Evolutionary conservation across 208 protist species (phyloP), one percentile per base, ranked within the genome.

Genomic region (Trypanosoma theileri): DNA sequence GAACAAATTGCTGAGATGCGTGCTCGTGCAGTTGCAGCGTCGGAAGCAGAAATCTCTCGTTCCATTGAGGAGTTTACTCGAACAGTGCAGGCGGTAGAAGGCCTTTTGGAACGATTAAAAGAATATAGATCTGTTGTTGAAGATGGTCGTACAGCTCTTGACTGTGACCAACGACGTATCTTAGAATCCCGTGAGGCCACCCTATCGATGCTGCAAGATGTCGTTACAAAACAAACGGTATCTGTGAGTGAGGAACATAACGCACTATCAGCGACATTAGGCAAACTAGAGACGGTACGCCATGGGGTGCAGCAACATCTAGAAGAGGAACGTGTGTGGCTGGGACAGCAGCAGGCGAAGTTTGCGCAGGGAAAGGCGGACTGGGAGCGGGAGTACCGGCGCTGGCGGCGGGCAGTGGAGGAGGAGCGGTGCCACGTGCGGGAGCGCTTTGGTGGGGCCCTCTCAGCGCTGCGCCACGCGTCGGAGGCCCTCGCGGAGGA

Each of bases 381-480:
- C 57, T 95, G 89, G 89, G 79, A 86, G 60, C 79, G 86, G 12
- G 84, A 91, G 69, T 86, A 92, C 68, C 71, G 80, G 13, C 82
- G 79, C 10, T 95, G 89, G 89, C 71, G 77, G 64, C 78, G 83
- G 31, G 69, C 84, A 44, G 85, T 88, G 42, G 71, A 89, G 65
- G 66, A 78, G 17, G 84, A 95, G 66, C 80, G 81, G 35, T 69
- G 59, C 24, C 59, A 66, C 2, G 82, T 80, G 16, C 82, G 87
- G 69, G 80, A 84, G 22, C 84, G 79, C 28, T 91, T 92, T 46
- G 58, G 68, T 59, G 70, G 78, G 11, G 69, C 76, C 0, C 72
- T 95, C 0, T 19, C 44, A 1, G 67, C 67, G n/a, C 66, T 95
- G 14, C 82, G 84, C 40, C 53, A 83, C 21, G 73, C 62, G 42